Conservation (phyloP, 129 eudicot species). For the Tagetes erecta region DNA sequence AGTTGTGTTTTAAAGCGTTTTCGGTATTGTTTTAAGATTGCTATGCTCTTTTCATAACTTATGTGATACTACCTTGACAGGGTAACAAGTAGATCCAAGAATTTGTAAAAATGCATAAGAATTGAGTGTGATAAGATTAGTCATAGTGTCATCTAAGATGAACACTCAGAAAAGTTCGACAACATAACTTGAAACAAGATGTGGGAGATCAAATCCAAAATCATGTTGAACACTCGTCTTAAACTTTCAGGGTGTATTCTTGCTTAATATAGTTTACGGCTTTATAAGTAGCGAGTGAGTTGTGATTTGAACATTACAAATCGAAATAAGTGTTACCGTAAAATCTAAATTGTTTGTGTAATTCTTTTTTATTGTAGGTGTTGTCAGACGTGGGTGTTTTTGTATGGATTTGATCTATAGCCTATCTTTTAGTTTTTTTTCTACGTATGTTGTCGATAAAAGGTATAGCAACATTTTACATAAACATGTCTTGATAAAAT, state of each 20-base stretch:
- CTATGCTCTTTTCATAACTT: not conserved
- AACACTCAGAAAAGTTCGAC: not conserved
- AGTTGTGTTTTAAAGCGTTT: slow-evolving; percentile 31
- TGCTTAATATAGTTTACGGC: not conserved
- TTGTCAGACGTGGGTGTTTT: too few species aligned
- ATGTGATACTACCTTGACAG: slow-evolving; percentile 23
- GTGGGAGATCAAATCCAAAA: not conserved
- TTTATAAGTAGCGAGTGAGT: not conserved
- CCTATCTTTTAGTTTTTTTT: too few species aligned
- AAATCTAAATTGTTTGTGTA: too few species aligned
- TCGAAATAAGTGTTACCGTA: too few species aligned
- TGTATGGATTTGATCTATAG: too few species aligned
- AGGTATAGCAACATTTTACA: too few species aligned
- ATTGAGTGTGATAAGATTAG: not conserved
- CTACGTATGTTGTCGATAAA: too few species aligned
- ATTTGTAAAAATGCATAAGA: not conserved
- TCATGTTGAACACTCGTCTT: not conserved
- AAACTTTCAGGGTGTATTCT: not conserved
- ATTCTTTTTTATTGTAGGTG: too few species aligned
- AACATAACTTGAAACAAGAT: not conserved
- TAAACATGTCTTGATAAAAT: too few species aligned
- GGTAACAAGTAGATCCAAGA: slow-evolving; percentile 25
- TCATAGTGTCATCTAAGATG: not conserved
- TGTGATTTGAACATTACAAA: not conserved
- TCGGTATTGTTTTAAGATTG: not conserved